Percentiles rank a stretch among this genome's conserved stretches.
These are phyloP conservation scores for Syncephalastrum sp. DNA, from an alignment of 371 early-diverging fungal species.

Conservation along the genomic window DNA sequence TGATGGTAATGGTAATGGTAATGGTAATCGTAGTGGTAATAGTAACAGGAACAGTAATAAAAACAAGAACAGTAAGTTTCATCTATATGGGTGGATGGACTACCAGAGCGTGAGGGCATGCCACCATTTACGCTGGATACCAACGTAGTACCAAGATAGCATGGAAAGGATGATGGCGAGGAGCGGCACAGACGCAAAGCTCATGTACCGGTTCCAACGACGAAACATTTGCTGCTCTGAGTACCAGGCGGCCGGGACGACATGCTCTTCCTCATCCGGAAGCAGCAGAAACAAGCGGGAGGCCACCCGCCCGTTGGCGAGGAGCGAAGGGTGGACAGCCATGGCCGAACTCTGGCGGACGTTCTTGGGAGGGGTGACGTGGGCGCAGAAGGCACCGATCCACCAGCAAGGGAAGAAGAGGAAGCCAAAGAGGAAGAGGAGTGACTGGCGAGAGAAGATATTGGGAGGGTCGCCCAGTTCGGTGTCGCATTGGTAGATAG, in stretches of 20 bases:
- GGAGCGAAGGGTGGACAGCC: constrained; percentile 32
- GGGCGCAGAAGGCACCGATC: constrained; percentile 30
- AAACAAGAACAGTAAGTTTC: no score
- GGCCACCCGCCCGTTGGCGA: constrained; percentile 30
- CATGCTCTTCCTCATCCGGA: background rate
- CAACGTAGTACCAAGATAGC: constrained; percentile 29
- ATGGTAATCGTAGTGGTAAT: no score
- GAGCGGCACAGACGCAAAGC: constrained; percentile 23
- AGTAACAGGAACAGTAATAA: no score
- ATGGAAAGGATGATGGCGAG: constrained; percentile 15
- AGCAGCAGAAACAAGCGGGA: constrained; percentile 11
- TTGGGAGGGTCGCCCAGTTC: no score
- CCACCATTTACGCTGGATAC: constrained; percentile 17
- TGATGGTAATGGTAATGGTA: no score
- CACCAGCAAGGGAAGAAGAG: constrained; percentile 49
- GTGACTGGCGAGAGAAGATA: constrained; percentile 45
- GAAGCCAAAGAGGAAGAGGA: constrained; percentile 44
- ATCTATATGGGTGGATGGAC: no score
- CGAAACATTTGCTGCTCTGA: constrained; percentile 18
- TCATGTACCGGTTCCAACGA: constrained; percentile 32
- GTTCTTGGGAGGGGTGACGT: no score
- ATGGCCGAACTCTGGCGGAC: background rate
- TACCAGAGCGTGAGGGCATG: background rate
- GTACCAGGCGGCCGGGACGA: constrained; percentile 1
- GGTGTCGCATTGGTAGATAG: no score